Base-by-base conservation (phyloP, 192 early-diverging fungal genomes). In the Podila horticola region DNA sequence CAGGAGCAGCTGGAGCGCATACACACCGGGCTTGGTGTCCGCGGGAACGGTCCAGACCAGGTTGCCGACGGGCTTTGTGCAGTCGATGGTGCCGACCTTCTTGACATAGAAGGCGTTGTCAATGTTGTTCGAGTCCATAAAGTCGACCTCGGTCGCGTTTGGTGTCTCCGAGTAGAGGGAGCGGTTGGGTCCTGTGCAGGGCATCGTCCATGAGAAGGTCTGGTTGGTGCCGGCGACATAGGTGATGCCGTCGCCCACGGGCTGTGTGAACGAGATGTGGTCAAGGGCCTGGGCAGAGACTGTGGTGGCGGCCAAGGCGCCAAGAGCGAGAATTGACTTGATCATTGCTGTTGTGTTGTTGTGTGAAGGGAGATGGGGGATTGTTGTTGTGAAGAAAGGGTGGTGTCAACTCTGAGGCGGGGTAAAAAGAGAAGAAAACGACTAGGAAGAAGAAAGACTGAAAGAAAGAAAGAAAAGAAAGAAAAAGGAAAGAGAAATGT, bases 111-210 rank as follows among this genome's bases (percentile, higher is more conserved):
- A 81, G 8, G 77, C 77, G 52, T 81, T 81, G 30, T 73, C 71
- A 49, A 81, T 81, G 67, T 81, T 81, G 71, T 81, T 81, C 55
- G 77, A 81, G 48, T 81, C 77, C 77, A 81, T 81, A 48, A 81
- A 81, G 30, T 81, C 77, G 20, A 81, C 77, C 50, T 81, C 77
- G 11, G 77, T 81, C 0, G 70, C 77, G 4, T 64, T 41, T 20
- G 77, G 71, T 19, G 77, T 81, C 5, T 60, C 71, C 0, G 77
- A 81, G 62, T 64, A 45, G 28, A 81, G 67, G 19, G 77, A 69
- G 0, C 69, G 68, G 50, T 71, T 71, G 24, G 66, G 22, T 9
- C 28, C 59, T 19, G 71, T 73, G 38, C 77, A 81, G 61, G 66
- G 36, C 77, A 81, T 81, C 22, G 77, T 73, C 77, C 77, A 81